Percentiles rank a stretch among this genome's conserved stretches.
Evolutionary conservation across 345 rosid genomes (phyloP).

Genomic region (Eucalyptus erythrocorys): DNA sequence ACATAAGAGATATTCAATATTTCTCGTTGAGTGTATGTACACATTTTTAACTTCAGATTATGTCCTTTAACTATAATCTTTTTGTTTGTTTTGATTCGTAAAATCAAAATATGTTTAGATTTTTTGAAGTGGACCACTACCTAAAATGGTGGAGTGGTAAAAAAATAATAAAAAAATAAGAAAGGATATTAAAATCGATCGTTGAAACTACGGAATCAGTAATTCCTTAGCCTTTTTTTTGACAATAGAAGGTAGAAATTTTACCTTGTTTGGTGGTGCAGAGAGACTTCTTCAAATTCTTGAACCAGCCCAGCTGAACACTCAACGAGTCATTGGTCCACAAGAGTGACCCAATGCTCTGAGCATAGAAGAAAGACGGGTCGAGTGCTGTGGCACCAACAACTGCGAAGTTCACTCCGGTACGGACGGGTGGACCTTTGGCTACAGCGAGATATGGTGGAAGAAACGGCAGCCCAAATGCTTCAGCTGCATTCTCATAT

Average conservation of each 20-base stretch:
- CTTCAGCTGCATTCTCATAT: not conserved
- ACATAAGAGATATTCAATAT: too few relatives aligned
- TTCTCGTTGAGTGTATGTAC: not conserved
- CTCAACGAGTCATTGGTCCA: constrained; percentile 32
- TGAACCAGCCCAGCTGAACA: constrained; percentile 48
- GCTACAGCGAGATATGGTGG: not conserved
- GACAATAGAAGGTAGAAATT: not conserved
- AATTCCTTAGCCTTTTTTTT: not conserved
- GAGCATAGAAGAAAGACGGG: constrained; percentile 14
- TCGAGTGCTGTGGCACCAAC: constrained; percentile 49
- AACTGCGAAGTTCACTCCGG: constrained; percentile 48
- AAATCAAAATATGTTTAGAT: not conserved
- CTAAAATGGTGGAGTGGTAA: not conserved
- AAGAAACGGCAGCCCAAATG: not conserved
- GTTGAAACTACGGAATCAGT: not conserved
- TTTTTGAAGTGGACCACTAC: not conserved
- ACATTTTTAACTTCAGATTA: not conserved
- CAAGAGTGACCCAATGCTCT: constrained; percentile 5
- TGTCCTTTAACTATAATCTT: not conserved
- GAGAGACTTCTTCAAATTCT: constrained; percentile 33
- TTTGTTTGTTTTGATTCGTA: too few relatives aligned
- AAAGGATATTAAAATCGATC: too few relatives aligned
- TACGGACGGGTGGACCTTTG: not conserved
- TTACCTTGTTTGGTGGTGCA: constrained; percentile 30
- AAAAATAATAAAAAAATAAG: too few relatives aligned